These are phyloP conservation scores for Hymenoscyphus fraxineus DNA, from an alignment of 2,329 filamentous ascomycete species.

Conservation along the genomic window DNA sequence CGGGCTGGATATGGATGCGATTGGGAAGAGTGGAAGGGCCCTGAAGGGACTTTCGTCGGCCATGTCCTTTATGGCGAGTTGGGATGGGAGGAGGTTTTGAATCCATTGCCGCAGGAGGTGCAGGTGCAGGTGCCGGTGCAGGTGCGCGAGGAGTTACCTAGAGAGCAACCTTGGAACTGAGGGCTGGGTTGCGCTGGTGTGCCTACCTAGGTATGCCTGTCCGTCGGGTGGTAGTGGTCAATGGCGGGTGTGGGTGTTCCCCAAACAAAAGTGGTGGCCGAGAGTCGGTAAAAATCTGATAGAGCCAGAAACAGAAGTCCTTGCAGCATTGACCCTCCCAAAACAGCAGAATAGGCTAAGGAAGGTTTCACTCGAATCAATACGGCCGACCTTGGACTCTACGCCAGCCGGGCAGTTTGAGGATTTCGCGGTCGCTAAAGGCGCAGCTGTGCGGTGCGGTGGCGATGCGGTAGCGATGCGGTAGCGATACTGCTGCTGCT, in stretches of 20 bases:
- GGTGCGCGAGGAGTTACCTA: constrained; percentile 15
- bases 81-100: constrained; percentile 31
- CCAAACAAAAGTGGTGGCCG: too few relatives aligned
- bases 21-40: constrained; percentile 30
- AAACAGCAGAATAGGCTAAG: constrained; percentile 18
- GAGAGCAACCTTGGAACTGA: constrained; percentile 11
- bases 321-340: constrained; percentile 27
- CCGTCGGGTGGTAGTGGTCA: too few relatives aligned
- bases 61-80: constrained; percentile 28
- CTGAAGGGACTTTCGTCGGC: constrained; percentile 31
- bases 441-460: too few relatives aligned
- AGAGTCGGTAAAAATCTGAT: neutral
- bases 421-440: neutral
- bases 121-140: constrained; percentile 14
- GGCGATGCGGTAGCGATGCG: too few relatives aligned
- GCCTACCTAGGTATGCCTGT: constrained; percentile 9
- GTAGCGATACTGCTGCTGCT: too few relatives aligned
- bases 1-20: constrained; percentile 33
- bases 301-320: neutral
- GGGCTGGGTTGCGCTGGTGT: constrained; percentile 11
- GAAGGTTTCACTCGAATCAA: constrained; percentile 26
- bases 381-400: constrained; percentile 16
- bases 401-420: constrained; percentile 24
- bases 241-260: too few relatives aligned
- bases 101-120: constrained; percentile 28